phyloP scores from a whole-genome alignment of 257 asterid species.

The Jasminum sambac region DNA sequence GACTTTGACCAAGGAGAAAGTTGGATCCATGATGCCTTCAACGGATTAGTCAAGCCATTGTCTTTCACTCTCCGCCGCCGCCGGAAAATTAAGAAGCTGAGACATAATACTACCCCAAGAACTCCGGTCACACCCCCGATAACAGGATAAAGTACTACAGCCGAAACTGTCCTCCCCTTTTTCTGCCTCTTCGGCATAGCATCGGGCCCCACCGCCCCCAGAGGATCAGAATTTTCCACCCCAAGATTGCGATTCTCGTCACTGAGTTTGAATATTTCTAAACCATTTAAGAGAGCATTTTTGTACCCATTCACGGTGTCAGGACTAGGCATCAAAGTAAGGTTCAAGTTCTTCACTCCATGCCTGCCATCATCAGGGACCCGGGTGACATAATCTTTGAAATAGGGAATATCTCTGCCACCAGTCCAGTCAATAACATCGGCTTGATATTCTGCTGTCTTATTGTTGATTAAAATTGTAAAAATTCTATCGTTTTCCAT shows the following conservation, averaged over 20 bases:
- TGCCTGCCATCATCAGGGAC: constrained; percentile 26
- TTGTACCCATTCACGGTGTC: not conserved
- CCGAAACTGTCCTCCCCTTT: not conserved
- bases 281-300: constrained; percentile 53
- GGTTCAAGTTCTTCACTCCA: constrained; percentile 26
- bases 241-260: constrained; percentile 35
- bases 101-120: not conserved
- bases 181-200: no score
- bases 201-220: not conserved
- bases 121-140: constrained; percentile 37
- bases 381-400: constrained; percentile 35
- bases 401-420: constrained; percentile 35
- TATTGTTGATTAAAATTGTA: constrained; percentile 21
- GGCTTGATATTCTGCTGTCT: constrained; percentile 4
- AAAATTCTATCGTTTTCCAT: constrained; percentile 34
- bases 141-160: not conserved
- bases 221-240: constrained; percentile 40
- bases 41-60: not conserved
- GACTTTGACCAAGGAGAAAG: constrained; percentile 28
- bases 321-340: constrained; percentile 35
- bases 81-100: constrained; percentile 29
- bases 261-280: constrained; percentile 60
- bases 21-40: constrained; percentile 42
- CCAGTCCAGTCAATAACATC: constrained; percentile 33
- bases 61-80: constrained; percentile 33